Evolutionary conservation across 768 basidiomycete genomes (phyloP).

Genomic region (Pholiota conissans): DNA sequence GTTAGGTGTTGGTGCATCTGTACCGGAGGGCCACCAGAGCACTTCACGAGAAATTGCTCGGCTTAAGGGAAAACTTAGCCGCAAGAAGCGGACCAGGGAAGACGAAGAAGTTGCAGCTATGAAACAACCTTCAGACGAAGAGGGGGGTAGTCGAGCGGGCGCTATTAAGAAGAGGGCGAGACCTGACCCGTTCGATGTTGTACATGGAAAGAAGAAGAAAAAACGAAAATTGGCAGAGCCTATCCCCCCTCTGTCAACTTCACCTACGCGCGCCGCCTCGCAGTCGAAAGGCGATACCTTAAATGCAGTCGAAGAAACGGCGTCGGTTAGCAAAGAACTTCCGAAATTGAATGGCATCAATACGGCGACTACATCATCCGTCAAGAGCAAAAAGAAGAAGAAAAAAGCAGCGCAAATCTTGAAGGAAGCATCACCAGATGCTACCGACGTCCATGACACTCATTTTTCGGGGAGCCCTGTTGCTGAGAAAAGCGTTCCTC

Average conservation of each 20-base stretch:
- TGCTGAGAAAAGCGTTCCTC: neutral
- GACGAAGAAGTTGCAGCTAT: slow-evolving; percentile 32
- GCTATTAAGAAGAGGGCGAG: slow-evolving; percentile 60
- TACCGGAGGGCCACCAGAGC: slow-evolving; percentile 45
- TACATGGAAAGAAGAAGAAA: slow-evolving; percentile 47
- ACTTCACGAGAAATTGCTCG: slow-evolving; percentile 56
- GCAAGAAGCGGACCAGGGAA: slow-evolving; percentile 48
- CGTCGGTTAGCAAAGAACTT: neutral
- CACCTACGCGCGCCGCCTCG: neutral
- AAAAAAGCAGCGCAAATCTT: neutral
- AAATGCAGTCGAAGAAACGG: slow-evolving; percentile 5
- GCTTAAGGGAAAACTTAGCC: slow-evolving; percentile 60
- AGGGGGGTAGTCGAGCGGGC: slow-evolving; percentile 59
- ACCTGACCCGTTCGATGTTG: slow-evolving; percentile 55
- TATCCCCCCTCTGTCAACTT: neutral
- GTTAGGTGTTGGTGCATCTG: slow-evolving; percentile 72
- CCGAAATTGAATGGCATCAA: neutral
- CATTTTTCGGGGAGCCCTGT: neutral
- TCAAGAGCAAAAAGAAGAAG: slow-evolving; percentile 1
- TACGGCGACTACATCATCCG: neutral
- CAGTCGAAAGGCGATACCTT: neutral
- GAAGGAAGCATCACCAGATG: neutral
- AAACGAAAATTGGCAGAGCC: slow-evolving; percentile 23
- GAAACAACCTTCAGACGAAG: slow-evolving; percentile 34
- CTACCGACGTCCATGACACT: neutral